Evolutionary conservation across 345 rosid species (phyloP), one percentile per base, ranked within the genome.

Genomic region (Rubroshorea leprosula): DNA sequence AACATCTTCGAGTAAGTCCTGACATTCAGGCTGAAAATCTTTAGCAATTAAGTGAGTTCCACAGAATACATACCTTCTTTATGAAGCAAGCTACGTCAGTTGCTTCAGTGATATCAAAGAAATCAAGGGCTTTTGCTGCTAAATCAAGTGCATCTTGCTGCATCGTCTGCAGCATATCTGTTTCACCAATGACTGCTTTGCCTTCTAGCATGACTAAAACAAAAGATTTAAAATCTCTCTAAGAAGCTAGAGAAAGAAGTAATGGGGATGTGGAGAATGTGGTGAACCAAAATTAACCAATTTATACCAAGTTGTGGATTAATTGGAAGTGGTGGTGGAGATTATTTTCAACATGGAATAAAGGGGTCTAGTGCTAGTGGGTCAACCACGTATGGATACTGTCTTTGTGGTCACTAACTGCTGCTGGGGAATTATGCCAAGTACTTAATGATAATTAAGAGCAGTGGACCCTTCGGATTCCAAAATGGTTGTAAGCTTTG

Each of bases 41-140:
- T n/a, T n/a, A n/a, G n/a, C n/a, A n/a, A n/a, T n/a, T n/a, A n/a
- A n/a, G n/a, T n/a, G n/a, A n/a, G n/a, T n/a, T n/a, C n/a, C n/a
- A n/a, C n/a, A n/a, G n/a, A n/a, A n/a, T n/a, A n/a, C n/a, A 0
- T 62, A 82, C 97, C 93, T 73, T 79, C 64, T 87, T 87, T 51
- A 87, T 87, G 78, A 83, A 84, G 54, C 82, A 74, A 10, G 96
- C 94, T 20, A 87, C 83, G 15, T 78, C 78, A 19, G 90, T 90
- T 24, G 80, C 71, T 17, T 87, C 81, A 3, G 89, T 81, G 61
- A 75, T 83, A 65, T 87, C 96, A 60, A 81, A 87, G 68, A 63
- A 65, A 72, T 87, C 96, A 10, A 90, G 87, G 48, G 97, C 91
- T 69, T 85, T 84, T 7, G 94, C 72, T 15, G 94, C 96, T 45